Evolutionary conservation across 768 basidiomycete species (phyloP).

Genomic region (Terana coerulea): DNA sequence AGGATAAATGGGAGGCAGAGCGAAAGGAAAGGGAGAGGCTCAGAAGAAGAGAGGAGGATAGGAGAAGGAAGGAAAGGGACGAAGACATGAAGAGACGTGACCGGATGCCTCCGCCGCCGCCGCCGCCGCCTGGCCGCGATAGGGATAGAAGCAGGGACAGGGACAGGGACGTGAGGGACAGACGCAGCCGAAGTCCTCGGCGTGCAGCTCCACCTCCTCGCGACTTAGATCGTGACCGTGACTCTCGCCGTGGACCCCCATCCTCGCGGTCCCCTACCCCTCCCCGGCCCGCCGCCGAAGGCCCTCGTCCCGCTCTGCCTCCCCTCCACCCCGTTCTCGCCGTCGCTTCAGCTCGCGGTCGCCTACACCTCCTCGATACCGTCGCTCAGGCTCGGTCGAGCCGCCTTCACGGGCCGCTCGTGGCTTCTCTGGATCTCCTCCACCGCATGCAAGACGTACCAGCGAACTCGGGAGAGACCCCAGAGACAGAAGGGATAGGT

Average conservation of each 20-base stretch:
- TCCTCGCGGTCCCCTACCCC: conserved; percentile 23
- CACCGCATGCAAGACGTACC: conserved; percentile 18
- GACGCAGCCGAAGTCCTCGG: conserved; percentile 41
- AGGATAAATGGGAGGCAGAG: conserved; percentile 74
- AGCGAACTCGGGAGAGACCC: conserved; percentile 13
- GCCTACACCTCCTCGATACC: conserved; percentile 34
- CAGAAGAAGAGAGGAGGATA: conserved; percentile 74
- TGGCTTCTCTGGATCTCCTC: conserved; percentile 19
- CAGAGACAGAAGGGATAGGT: conserved; percentile 9
- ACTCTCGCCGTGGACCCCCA: conserved; percentile 22
- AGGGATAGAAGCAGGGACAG: conserved; percentile 22
- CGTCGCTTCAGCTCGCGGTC: conserved; percentile 27
- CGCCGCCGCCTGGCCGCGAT: conserved; percentile 32
- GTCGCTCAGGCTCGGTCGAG: conserved; percentile 27
- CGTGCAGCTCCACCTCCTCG: conserved; percentile 33
- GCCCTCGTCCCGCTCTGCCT: conserved; percentile 19
- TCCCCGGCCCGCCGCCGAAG: conserved; percentile 23
- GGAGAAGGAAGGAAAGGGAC: conserved; percentile 52
- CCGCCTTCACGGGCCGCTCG: conserved; percentile 22
- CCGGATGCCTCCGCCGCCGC: conserved; percentile 53
- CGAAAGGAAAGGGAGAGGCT: conserved; percentile 68
- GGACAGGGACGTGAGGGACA: conserved; percentile 25
- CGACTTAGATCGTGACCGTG: conserved; percentile 28
- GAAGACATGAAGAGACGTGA: conserved; percentile 33
- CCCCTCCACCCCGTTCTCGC: conserved; percentile 31